Percentiles rank a stretch among this genome's conserved stretches.
Conservation (phyloP, 2,329 filamentous ascomycete species). For the Xylaria sp. region DNA sequence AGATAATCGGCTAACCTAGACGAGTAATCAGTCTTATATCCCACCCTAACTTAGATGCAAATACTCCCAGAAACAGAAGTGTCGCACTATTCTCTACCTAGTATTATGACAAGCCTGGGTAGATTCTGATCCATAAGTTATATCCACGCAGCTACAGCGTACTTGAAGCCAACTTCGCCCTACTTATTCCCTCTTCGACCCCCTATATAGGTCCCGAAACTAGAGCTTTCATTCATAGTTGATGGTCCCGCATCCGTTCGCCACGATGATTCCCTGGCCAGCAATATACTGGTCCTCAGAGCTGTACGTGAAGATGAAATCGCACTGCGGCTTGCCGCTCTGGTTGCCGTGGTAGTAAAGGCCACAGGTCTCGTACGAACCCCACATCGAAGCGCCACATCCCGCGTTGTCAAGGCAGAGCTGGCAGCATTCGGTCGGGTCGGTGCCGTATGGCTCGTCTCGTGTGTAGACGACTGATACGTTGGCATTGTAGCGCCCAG, state of each 20-base stretch:
- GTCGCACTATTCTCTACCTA: no score
- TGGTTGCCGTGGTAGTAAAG: constrained; percentile 38
- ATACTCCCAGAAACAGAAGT: no score
- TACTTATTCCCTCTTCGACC: neutral
- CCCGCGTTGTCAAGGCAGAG: constrained; percentile 45
- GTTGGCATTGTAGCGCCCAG: constrained; percentile 37
- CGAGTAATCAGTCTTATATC: no score
- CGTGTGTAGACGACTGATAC: constrained; percentile 37
- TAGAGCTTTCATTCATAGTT: constrained; percentile 11
- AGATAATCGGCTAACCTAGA: no score
- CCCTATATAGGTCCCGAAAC: neutral
- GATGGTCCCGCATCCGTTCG: constrained; percentile 38
- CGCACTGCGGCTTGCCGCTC: constrained; percentile 38
- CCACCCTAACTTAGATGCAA: no score
- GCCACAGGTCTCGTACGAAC: constrained; percentile 35
- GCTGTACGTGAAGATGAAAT: constrained; percentile 41
- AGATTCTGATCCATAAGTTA: neutral
- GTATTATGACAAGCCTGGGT: no score
- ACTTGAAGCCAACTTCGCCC: no score
- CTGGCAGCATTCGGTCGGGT: constrained; percentile 46
- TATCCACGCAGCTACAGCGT: neutral
- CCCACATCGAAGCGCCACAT: constrained; percentile 42
- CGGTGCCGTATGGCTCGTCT: constrained; percentile 34
- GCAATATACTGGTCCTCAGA: constrained; percentile 25
- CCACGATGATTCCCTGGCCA: constrained; percentile 41